A percentile compares a stretch with the other conserved stretches of the same genome.
These are phyloP conservation scores for Clavariopsis aquatica DNA, from an alignment of 495 filamentous ascomycete species.

Conservation along the genomic window DNA sequence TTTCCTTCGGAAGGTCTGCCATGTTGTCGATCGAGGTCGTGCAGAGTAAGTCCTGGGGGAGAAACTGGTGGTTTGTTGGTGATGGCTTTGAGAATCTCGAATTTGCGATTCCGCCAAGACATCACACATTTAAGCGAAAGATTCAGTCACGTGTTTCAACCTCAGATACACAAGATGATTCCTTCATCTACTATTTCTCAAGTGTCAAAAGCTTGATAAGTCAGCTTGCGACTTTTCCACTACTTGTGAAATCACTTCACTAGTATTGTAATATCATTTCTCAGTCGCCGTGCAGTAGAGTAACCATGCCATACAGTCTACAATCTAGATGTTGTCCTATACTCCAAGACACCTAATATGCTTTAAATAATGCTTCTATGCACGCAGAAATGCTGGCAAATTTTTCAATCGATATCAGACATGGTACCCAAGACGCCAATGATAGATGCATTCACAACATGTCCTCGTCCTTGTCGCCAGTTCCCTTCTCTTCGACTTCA, in stretches of 20 bases:
- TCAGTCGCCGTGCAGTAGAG: no score
- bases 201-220: no score
- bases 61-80: neutral
- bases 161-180: no score
- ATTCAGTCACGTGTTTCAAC: neutral
- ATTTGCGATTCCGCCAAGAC: constrained; percentile 7
- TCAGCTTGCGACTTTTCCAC: no score
- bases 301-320: constrained; percentile 1
- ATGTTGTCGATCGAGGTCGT: constrained; percentile 13
- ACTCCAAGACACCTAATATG: neutral
- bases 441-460: constrained; percentile 16
- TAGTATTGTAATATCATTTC: no score
- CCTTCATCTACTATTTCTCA: no score
- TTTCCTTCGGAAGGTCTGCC: constrained; percentile 34
- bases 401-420: neutral
- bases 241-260: no score
- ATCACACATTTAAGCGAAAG: constrained; percentile 13
- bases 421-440: constrained; percentile 3
- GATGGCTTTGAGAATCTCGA: neutral
- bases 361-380: constrained; percentile 1
- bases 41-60: neutral
- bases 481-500: constrained; percentile 2
- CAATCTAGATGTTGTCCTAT: neutral
- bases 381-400: neutral
- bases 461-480: constrained; percentile 25